Conservation (phyloP, 1,284 basidiomycete species). For the Chalciporus sp. region DNA sequence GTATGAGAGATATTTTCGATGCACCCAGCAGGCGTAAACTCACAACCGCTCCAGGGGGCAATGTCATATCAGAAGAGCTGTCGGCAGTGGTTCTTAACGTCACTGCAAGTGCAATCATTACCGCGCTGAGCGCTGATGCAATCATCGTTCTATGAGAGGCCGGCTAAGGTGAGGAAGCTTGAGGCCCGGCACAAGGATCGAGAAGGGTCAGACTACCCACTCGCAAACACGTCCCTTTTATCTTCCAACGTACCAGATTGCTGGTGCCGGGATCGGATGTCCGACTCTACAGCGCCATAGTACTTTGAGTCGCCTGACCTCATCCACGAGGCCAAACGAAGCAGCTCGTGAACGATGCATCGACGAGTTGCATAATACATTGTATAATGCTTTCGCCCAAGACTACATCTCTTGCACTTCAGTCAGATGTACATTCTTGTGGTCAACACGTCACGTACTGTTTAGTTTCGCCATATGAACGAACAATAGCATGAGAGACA, state of each 20-base stretch:
- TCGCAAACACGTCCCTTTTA: background rate
- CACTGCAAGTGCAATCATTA: constrained; percentile 1
- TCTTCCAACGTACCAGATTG: background rate
- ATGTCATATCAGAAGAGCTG: background rate
- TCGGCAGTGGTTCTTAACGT: background rate
- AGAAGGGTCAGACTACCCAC: background rate
- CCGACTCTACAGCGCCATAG: background rate
- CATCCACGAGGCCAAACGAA: background rate
- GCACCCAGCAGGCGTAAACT: constrained; percentile 10
- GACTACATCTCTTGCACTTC: background rate
- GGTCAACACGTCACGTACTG: too few species aligned
- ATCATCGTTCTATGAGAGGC: background rate
- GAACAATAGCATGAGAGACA: too few species aligned
- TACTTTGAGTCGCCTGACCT: background rate
- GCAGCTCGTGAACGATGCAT: background rate
- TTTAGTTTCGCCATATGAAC: too few species aligned
- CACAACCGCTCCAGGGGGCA: constrained; percentile 13
- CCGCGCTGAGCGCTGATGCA: background rate
- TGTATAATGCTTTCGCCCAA: background rate
- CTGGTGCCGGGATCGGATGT: background rate
- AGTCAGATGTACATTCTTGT: too few species aligned
- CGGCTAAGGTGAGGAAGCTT: background rate
- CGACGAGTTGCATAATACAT: background rate
- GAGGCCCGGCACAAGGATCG: too few species aligned
- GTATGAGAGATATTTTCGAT: constrained; percentile 34